phyloP scores from a whole-genome alignment of 2,329 filamentous ascomycete species.

The Paraconiothyrium sp. region DNA sequence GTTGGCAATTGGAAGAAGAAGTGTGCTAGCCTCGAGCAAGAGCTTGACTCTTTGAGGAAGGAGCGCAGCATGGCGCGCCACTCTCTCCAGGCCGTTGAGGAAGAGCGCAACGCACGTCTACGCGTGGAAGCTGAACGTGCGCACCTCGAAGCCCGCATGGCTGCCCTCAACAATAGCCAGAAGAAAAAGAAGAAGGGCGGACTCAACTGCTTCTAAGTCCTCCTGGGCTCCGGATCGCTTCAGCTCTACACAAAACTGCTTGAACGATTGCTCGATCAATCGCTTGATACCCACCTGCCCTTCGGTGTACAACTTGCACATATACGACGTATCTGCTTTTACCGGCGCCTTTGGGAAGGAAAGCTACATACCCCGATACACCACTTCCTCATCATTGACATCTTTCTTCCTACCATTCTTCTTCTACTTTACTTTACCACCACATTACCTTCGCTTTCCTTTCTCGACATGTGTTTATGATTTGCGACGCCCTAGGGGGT shows the following conservation, averaged over 20 bases:
- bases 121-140: conserved; percentile 89
- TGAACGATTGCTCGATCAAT: not conserved
- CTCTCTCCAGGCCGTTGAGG: conserved; percentile 88
- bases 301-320: conserved; percentile 27
- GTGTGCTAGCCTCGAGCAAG: conserved; percentile 76
- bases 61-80: conserved; percentile 68
- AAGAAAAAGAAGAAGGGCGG: conserved; percentile 94
- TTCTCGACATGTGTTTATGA: conserved; percentile 33
- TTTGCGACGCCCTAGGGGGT: conserved; percentile 18
- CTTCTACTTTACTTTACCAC: conserved; percentile 17
- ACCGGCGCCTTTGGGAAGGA: conserved; percentile 26
- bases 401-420: conserved; percentile 11
- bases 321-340: conserved; percentile 25
- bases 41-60: conserved; percentile 71
- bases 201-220: conserved; percentile 89
- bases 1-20: conserved; percentile 92
- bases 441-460: conserved; percentile 18
- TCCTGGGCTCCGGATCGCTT: conserved; percentile 12
- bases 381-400: conserved; percentile 15
- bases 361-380: conserved; percentile 36
- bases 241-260: not conserved
- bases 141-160: conserved; percentile 88
- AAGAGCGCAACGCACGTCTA: conserved; percentile 91
- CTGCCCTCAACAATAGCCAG: conserved; percentile 80
- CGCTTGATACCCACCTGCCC: conserved; percentile 12